Percentiles rank a stretch among this genome's conserved stretches.
Evolutionary conservation across 148 eudicot genomes (phyloP).

Genomic region (Camellia sinensis): DNA sequence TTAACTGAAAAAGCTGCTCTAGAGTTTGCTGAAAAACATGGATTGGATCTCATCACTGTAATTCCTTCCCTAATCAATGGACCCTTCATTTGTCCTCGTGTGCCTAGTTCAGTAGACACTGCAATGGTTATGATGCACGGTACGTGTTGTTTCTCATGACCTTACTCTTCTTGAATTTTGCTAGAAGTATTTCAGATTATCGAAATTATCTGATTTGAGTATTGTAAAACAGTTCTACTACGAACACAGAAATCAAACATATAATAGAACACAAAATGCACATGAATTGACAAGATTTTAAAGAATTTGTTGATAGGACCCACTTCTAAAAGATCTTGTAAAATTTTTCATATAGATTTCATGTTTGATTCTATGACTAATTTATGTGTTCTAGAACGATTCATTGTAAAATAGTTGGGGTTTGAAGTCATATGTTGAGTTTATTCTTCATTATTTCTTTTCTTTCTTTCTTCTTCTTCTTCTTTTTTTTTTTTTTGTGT

Average conservation of each 20-base stretch:
- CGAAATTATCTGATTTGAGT: not conserved
- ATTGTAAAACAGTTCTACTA: not conserved
- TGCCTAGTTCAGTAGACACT: constrained; percentile 34
- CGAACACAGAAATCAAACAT: no score
- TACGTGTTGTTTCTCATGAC: constrained; percentile 4
- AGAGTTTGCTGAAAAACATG: constrained; percentile 36
- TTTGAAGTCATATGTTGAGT: no score
- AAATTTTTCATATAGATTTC: no score
- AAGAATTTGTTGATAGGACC: no score
- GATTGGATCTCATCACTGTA: constrained; percentile 39
- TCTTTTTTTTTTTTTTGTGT: not conserved
- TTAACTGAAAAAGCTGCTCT: constrained; percentile 44
- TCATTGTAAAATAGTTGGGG: no score
- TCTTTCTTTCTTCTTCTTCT: no score
- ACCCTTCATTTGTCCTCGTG: constrained; percentile 34
- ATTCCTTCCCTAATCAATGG: constrained; percentile 37
- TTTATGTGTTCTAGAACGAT: no score
- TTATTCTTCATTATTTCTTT: not conserved
- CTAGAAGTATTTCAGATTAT: not conserved
- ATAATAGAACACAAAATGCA: no score
- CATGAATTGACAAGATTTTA: no score
- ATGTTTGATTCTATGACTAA: no score
- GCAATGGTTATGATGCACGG: constrained; percentile 40
- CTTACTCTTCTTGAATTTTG: not conserved
- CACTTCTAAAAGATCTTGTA: no score